phyloP scores from a whole-genome alignment of 1,284 basidiomycete genomes.

The Papiliotrema nemorosa region DNA sequence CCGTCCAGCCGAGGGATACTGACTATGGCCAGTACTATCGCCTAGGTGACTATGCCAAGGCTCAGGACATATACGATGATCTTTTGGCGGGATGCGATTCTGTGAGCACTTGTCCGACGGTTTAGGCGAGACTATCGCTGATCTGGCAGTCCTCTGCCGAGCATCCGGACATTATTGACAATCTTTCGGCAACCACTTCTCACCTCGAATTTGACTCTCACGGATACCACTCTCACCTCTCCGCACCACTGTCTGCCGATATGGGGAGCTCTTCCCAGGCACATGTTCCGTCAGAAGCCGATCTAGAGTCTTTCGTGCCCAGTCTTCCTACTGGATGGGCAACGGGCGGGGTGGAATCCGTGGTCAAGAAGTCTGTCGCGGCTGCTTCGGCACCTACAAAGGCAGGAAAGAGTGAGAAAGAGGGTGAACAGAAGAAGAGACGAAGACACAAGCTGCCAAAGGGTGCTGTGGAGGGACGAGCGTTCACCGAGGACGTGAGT shows the following conservation, averaged over 20 bases:
- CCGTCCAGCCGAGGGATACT: neutral
- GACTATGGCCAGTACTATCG: slow-evolving; percentile 61
- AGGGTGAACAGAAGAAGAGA: slow-evolving; percentile 21
- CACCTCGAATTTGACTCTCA: slow-evolving; percentile 76
- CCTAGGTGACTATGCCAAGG: slow-evolving; percentile 65
- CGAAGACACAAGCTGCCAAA: slow-evolving; percentile 45
- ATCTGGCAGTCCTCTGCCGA: slow-evolving; percentile 70
- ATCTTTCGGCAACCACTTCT: slow-evolving; percentile 69
- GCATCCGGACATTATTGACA: slow-evolving; percentile 76
- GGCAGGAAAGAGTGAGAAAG: no score
- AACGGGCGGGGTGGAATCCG: slow-evolving; percentile 13
- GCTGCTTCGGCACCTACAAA: slow-evolving; percentile 12
- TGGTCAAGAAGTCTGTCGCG: slow-evolving; percentile 14
- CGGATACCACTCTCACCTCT: slow-evolving; percentile 58
- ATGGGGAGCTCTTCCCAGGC: slow-evolving; percentile 6
- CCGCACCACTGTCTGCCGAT: slow-evolving; percentile 16
- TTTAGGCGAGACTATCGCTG: neutral
- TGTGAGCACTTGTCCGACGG: slow-evolving; percentile 47
- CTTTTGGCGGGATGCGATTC: slow-evolving; percentile 69
- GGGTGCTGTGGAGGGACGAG: slow-evolving; percentile 35
- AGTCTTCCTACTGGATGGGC: slow-evolving; percentile 42
- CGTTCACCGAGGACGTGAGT: slow-evolving; percentile 46
- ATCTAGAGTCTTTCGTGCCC: slow-evolving; percentile 39
- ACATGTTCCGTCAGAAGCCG: slow-evolving; percentile 24
- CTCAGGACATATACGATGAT: slow-evolving; percentile 71